Base-by-base conservation (phyloP, 257 asterid genomes). In the Linaria vulgaris region DNA sequence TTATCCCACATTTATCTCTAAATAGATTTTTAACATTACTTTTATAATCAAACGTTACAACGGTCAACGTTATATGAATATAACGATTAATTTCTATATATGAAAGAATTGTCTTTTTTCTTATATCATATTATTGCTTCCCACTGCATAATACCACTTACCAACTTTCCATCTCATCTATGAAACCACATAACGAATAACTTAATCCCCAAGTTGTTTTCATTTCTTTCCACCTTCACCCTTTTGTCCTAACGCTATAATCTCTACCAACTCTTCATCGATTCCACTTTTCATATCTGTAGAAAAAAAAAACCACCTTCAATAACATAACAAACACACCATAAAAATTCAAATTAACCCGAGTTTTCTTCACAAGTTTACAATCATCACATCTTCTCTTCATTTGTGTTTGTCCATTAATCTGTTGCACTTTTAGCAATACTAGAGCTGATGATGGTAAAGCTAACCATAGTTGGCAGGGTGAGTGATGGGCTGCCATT, bases 401-500 rank as follows among this genome's bases (percentile, higher is more conserved):
- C n/a, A n/a, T n/a, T n/a, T n/a, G n/a, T n/a, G n/a, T n/a, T n/a
- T n/a, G n/a, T n/a, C n/a, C n/a, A n/a, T n/a, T n/a, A n/a, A n/a
- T n/a, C n/a, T n/a, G n/a, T n/a, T 10, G 24, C 23, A 46, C 6
- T 34, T 7, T 34, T 13, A 44, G 13, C 17, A 14, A 21, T 25
- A 24, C 41, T 23, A 27, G 8, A n/a, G 25, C 56, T 12, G 34
- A 81, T 83, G 34, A 81, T 83, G 88, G 64, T 83, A 73, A 80
- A 77, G 82, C 66, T 80, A 10, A 83, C 90, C 38, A 65, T 83
- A 55, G 70, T 83, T 16, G 90, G 86, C 20, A 71, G 85, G 80
- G 75, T 83, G 10, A 77, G 80, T 30, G 86, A 83, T 81, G 90
- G 90, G 56, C 27, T 83, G 72, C 83, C 84, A 23, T 72, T 85